Evolutionary conservation across 1,139 yeast species (phyloP).

Genomic region (Candida glucosophila): DNA sequence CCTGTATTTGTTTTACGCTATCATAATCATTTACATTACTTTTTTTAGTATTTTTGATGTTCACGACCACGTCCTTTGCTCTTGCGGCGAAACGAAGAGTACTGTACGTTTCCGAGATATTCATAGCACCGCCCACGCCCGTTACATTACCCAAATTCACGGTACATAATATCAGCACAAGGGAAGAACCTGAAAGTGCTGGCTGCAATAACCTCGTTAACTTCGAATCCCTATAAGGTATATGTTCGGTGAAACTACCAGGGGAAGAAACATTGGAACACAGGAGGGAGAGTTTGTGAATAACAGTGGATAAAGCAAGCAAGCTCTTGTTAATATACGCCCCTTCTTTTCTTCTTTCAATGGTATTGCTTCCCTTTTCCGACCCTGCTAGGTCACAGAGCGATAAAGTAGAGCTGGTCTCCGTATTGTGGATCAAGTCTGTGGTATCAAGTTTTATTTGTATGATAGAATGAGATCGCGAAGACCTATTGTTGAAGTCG

Average conservation of each 20-base stretch:
- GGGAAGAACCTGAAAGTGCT: conserved; percentile 78
- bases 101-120: conserved; percentile 71
- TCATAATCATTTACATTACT: conserved; percentile 25
- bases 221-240: conserved; percentile 90
- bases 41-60: conserved; percentile 46
- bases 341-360: conserved; percentile 85
- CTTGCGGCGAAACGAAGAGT: conserved; percentile 89
- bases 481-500: conserved; percentile 76
- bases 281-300: conserved; percentile 56
- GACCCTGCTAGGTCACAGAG: conserved; percentile 96
- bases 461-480: conserved; percentile 90
- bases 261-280: conserved; percentile 14
- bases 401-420: conserved; percentile 58
- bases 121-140: conserved; percentile 23
- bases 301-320: conserved; percentile 82
- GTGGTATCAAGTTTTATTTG: conserved; percentile 51
- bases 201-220: conserved; percentile 84
- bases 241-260: conserved; percentile 36
- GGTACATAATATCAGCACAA: conserved; percentile 85
- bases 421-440: conserved; percentile 30
- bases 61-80: conserved; percentile 75
- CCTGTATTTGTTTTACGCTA: conserved; percentile 37
- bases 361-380: conserved; percentile 78
- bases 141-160: conserved; percentile 47
- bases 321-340: conserved; percentile 85